phyloP scores from a whole-genome alignment of 1,284 basidiomycete species.

The Fomitopsis palustris region DNA sequence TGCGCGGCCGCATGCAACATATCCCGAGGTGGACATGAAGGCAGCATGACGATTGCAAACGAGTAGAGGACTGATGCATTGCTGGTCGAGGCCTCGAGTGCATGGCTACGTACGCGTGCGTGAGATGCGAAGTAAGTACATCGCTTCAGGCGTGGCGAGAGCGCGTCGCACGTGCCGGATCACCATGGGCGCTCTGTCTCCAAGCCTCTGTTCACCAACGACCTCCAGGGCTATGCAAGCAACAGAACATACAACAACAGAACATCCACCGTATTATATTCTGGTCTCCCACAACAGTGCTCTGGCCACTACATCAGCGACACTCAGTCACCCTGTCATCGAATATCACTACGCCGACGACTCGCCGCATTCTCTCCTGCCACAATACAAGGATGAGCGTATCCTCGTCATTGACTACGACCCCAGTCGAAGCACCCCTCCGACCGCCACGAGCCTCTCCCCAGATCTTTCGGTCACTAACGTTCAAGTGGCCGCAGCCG shows the following conservation, averaged over 20 bases:
- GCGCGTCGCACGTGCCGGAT: no score
- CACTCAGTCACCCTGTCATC: conserved; percentile 68
- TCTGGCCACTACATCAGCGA: conserved; percentile 55
- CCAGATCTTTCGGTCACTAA: conserved; percentile 53
- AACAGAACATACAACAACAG: conserved; percentile 4
- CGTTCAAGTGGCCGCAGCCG: conserved; percentile 65
- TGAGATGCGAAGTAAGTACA: not conserved
- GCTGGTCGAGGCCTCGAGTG: not conserved
- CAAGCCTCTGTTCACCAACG: no score
- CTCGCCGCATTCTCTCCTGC: conserved; percentile 56
- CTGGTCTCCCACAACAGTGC: conserved; percentile 54
- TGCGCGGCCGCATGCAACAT: not conserved
- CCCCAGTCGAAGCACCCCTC: conserved; percentile 29
- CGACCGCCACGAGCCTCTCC: conserved; percentile 61
- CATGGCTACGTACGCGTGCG: not conserved
- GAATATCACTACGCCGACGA: conserved; percentile 82
- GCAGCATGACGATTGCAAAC: not conserved
- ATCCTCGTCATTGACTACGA: conserved; percentile 70
- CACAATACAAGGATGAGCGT: conserved; percentile 56
- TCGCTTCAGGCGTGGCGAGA: not conserved
- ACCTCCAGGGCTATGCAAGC: not conserved
- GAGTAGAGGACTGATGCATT: not conserved
- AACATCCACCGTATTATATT: conserved; percentile 51
- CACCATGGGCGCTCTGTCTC: no score
- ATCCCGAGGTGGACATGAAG: not conserved